Percentiles rank a stretch among this genome's conserved stretches.
These are phyloP conservation scores for Elaeagnus macrophylla DNA, from an alignment of 306 rosid species.

Conservation along the genomic window DNA sequence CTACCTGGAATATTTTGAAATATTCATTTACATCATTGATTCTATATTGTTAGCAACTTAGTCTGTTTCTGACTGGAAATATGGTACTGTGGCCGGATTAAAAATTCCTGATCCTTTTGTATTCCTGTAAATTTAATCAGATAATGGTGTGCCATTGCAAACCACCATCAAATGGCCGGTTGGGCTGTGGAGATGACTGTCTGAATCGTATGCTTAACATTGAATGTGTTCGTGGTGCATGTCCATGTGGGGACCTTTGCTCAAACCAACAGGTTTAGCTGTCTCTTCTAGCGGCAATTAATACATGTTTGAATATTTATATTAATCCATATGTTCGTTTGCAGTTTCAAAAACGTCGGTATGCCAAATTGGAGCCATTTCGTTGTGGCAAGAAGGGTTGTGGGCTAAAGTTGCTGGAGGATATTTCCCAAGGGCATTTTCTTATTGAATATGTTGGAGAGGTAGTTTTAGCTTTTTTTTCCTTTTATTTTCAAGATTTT, in stretches of 20 bases:
- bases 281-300: constrained; percentile 11
- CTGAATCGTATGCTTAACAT: constrained; percentile 87
- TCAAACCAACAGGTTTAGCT: constrained; percentile 90
- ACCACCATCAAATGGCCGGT: constrained; percentile 38
- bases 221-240: constrained; percentile 81
- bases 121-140: constrained; percentile 34
- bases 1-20: neutral
- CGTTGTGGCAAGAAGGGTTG: constrained; percentile 89
- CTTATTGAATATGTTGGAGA: constrained; percentile 98
- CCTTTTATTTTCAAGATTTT: neutral
- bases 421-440: constrained; percentile 62
- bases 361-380: constrained; percentile 71
- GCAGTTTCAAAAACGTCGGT: constrained; percentile 89
- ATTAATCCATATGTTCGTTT: constrained; percentile 24
- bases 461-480: constrained; percentile 38
- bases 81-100: constrained; percentile 8
- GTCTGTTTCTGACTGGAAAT: too few relatives aligned
- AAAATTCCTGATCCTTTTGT: constrained; percentile 15
- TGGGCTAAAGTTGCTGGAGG: constrained; percentile 66
- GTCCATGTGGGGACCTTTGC: constrained; percentile 85
- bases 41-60: too few relatives aligned
- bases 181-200: constrained; percentile 95
- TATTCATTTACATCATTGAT: neutral
- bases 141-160: constrained; percentile 96
- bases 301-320: constrained; percentile 14